Percentiles rank a stretch among this genome's conserved stretches.
Conservation (phyloP, 768 basidiomycete species). For the Strobilomyces confusus region DNA sequence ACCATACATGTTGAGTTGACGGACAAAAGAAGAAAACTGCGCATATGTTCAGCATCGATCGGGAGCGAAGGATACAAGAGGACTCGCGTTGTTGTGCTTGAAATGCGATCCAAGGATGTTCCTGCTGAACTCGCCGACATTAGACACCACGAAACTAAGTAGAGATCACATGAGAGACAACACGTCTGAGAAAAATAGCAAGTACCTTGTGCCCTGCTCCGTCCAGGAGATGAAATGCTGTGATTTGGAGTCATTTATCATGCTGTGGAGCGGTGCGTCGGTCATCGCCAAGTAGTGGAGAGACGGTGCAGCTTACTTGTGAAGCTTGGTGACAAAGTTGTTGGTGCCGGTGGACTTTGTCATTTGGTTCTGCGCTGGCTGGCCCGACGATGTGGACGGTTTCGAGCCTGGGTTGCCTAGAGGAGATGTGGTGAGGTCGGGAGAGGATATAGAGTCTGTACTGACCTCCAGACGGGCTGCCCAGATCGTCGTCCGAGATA, state of each 20-base stretch:
- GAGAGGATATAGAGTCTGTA: not conserved
- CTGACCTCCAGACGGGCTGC: conserved; percentile 14
- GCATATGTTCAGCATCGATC: conserved; percentile 7
- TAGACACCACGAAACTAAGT: conserved; percentile 73
- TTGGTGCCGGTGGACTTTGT: conserved; percentile 67
- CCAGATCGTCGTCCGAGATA: conserved; percentile 25
- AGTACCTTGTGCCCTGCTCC: conserved; percentile 64
- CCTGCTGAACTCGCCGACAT: conserved; percentile 81
- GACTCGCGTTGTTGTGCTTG: conserved; percentile 82
- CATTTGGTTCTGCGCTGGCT: conserved; percentile 48
- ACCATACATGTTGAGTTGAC: conserved; percentile 95
- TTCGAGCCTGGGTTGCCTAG: conserved; percentile 14
- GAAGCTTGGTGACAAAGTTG: conserved; percentile 87
- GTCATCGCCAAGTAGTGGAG: not conserved
- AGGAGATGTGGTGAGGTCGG: not conserved
- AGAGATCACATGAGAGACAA: not conserved
- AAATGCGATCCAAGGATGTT: conserved; percentile 84
- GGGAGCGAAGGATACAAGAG: not conserved
- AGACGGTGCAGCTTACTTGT: conserved; percentile 54
- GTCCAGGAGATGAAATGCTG: conserved; percentile 82
- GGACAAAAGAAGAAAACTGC: conserved; percentile 91
- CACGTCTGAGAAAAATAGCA: not conserved
- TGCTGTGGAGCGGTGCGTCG: conserved; percentile 40
- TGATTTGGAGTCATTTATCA: conserved; percentile 83
- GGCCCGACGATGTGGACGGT: conserved; percentile 13